These are phyloP conservation scores for Lachnellula subtilissima DNA, from an alignment of 2,329 filamentous ascomycete genomes.

Conservation along the genomic window DNA sequence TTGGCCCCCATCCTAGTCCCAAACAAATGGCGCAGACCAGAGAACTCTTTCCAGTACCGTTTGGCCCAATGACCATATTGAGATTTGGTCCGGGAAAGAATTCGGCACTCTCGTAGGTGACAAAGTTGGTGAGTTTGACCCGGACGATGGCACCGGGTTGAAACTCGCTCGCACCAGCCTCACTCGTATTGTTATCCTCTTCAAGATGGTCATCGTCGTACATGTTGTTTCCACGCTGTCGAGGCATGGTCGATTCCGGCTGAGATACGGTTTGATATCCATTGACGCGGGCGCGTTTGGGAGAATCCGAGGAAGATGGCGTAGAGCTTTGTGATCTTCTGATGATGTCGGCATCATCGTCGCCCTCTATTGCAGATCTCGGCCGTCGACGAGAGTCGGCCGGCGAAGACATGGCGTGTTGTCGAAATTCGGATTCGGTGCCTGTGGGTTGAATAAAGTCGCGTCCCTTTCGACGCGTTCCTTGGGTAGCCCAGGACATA, in stretches of 20 bases:
- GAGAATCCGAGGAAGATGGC: constrained; percentile 9
- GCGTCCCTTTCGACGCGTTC: neutral
- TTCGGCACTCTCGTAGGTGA: constrained; percentile 89
- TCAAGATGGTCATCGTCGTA: constrained; percentile 7
- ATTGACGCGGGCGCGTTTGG: constrained; percentile 26
- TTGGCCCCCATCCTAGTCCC: constrained; percentile 78
- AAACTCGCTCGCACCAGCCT: constrained; percentile 12
- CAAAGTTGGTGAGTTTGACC: constrained; percentile 82
- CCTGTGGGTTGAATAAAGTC: neutral
- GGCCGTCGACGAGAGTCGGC: constrained; percentile 9
- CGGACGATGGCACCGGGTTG: constrained; percentile 79
- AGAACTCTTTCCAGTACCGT: constrained; percentile 96
- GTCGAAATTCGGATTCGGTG: neutral
- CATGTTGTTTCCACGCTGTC: neutral
- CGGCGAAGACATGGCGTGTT: constrained; percentile 8
- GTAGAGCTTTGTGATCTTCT: constrained; percentile 17
- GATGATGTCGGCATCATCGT: constrained; percentile 19
- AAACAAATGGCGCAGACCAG: constrained; percentile 95
- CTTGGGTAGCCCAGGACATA: neutral
- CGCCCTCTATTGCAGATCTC: constrained; percentile 24
- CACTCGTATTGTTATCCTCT: constrained; percentile 6
- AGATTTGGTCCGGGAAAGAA: constrained; percentile 87
- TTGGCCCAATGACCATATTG: constrained; percentile 99
- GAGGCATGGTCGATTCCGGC: constrained; percentile 7
- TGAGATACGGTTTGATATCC: constrained; percentile 11